Conservation (phyloP, 192 early-diverging fungal species). For the Backusella mclennaniae region DNA sequence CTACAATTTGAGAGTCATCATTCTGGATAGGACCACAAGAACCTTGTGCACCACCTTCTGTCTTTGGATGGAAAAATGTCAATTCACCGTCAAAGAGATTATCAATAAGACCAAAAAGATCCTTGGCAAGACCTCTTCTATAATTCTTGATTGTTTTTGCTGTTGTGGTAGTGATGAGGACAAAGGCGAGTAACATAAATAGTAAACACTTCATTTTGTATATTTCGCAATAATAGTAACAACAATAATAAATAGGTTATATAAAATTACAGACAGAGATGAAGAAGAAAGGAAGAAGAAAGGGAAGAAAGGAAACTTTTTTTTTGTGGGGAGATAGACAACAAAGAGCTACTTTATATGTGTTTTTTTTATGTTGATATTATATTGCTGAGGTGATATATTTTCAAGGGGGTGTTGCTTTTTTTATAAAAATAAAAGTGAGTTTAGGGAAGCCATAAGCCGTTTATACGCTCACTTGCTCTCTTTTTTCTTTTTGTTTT, state of each 20-base stretch:
- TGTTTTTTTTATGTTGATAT: neutral
- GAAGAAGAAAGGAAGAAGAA: neutral
- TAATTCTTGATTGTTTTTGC: conserved; percentile 1
- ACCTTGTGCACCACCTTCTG: conserved; percentile 24
- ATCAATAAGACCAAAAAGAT: neutral
- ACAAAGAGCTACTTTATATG: neutral
- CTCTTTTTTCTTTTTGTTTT: neutral
- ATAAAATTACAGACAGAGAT: neutral
- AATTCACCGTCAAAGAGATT: conserved; percentile 27
- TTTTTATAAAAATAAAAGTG: neutral
- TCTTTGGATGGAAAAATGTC: conserved; percentile 44
- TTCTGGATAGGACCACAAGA: conserved; percentile 22
- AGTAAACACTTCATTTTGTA: conserved; percentile 10
- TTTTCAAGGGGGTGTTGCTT: neutral
- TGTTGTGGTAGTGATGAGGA: neutral
- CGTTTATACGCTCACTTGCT: neutral
- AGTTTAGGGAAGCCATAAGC: neutral
- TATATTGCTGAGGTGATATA: neutral
- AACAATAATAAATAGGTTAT: neutral
- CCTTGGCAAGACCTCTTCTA: conserved; percentile 6
- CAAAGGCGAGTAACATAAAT: conserved; percentile 6
- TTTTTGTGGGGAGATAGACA: neutral
- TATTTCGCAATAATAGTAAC: neutral
- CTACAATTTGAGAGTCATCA: conserved; percentile 18
- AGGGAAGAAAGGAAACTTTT: neutral